A percentile compares a stretch with the other conserved stretches of the same genome.
Evolutionary conservation across 495 filamentous ascomycete genomes (phyloP).

Genomic region (Echria macrotheca): DNA sequence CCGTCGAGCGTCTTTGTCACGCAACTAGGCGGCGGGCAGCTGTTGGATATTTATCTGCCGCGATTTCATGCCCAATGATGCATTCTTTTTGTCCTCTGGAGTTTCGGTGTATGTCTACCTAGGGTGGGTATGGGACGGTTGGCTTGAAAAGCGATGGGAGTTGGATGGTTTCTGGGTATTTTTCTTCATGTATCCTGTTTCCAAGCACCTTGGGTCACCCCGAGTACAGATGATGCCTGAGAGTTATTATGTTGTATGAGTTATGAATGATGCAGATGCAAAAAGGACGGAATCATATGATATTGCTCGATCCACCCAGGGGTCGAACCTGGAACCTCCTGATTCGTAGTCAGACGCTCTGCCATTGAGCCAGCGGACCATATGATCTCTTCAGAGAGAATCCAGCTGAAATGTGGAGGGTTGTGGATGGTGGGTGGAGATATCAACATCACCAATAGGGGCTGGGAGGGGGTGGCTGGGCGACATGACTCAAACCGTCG

Average conservation of each 20-base stretch:
- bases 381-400: not conserved
- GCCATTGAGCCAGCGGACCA: constrained; percentile 6
- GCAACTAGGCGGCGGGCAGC: constrained; percentile 22
- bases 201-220: not conserved
- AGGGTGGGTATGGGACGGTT: not conserved
- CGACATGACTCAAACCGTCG: not conserved
- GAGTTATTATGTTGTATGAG: not conserved
- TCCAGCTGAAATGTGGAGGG: not conserved
- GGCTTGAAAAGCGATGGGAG: not conserved
- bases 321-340: constrained; percentile 8
- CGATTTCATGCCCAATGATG: constrained; percentile 10
- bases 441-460: no score
- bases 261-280: not conserved
- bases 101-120: not conserved
- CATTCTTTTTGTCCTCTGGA: not conserved
- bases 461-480: no score
- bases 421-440: not conserved
- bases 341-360: constrained; percentile 8
- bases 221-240: not conserved
- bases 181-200: not conserved
- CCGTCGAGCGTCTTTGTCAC: constrained; percentile 22
- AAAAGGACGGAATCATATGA: not conserved
- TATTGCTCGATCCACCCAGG: constrained; percentile 4
- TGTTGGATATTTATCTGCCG: constrained; percentile 24
- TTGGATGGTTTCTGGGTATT: not conserved